Base-by-base conservation (phyloP, 2,329 filamentous ascomycete genomes). In the Epichloe brachyelytri region DNA sequence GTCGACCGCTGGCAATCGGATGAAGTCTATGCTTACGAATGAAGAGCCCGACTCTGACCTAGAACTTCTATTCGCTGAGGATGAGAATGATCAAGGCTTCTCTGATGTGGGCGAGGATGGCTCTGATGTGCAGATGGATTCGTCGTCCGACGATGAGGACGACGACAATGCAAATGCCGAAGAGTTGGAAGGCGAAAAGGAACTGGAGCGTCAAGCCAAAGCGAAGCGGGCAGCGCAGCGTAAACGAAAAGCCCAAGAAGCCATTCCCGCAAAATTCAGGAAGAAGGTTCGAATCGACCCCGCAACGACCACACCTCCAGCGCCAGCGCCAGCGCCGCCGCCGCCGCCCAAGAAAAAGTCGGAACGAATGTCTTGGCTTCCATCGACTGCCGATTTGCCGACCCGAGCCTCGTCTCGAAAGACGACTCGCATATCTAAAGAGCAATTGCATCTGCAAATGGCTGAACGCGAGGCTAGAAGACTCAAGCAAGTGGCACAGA, bases 151-250 rank as follows among this genome's bases (percentile, higher is more conserved):
- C 56, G 85, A 89, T 45, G 88, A 93, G 46, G 88, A 94, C 54
- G 84, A 88, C 52, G 57, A 60, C 22, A 74, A 84, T 53, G 67
- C 70, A 38, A 69, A 67, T 50, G 65, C 63, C 30, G 77, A 93
- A 57, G 88, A 95, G 41, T 66, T 93, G 4, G 86, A 88, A 51
- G 93, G 93, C 36, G 93, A 98, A 69, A 85, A 83, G 60, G 88
- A 95, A 67, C 67, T 98, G 50, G 82, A 93, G 68, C 83, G 80
- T 56, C 79, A 85, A 59, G 88, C 85, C 52, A 83, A 82, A 58
- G 80, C 79, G 53, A 84, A 85, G 59, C 79, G 74, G 59, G 68
- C 76, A 52, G 80, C 77, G 3, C 87, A 75, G 48, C 71, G 88
- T 65, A 95, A 95, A 68, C 82, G 88, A 57, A 94, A 91, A 62